Evolutionary conservation across 1,284 basidiomycete species (phyloP).

Genomic region (Sporisorium iseilematis-ciliati): DNA sequence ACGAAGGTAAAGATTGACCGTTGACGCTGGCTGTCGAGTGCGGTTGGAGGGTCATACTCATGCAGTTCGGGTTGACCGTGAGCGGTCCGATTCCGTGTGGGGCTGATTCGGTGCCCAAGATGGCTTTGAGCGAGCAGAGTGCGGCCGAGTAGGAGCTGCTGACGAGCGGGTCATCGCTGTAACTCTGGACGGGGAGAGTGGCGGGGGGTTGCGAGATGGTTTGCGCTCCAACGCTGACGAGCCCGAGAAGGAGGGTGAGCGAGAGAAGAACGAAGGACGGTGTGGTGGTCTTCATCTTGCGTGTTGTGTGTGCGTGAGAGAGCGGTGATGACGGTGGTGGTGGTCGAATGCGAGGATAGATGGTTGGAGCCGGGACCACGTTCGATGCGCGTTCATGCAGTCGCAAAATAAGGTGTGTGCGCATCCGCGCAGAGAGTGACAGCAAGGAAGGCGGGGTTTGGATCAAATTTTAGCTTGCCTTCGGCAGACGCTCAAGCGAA

Average conservation of each 20-base stretch:
- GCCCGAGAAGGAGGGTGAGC: neutral
- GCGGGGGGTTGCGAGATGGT: slow-evolving; percentile 25
- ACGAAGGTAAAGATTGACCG: slow-evolving; percentile 36
- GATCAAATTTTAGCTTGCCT: neutral
- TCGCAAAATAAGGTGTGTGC: neutral
- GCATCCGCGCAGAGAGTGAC: neutral
- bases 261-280: neutral
- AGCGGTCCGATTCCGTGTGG: slow-evolving; percentile 36
- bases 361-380: no score
- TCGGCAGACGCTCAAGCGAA: slow-evolving; percentile 1
- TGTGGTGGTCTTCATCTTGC: neutral
- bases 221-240: neutral
- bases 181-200: slow-evolving; percentile 29
- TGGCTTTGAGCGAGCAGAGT: slow-evolving; percentile 21
- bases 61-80: slow-evolving; percentile 17
- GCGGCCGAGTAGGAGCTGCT: slow-evolving; percentile 20
- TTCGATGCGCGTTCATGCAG: neutral
- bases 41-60: slow-evolving; percentile 24
- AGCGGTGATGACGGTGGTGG: neutral
- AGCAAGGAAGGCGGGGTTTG: neutral
- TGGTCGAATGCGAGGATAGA: neutral
- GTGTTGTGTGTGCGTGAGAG: neutral
- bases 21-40: slow-evolving; percentile 17
- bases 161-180: slow-evolving; percentile 31
- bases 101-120: slow-evolving; percentile 23